Evolutionary conservation across 2,329 filamentous ascomycete species (phyloP).

Genomic region (Hypoxylon sp.): DNA sequence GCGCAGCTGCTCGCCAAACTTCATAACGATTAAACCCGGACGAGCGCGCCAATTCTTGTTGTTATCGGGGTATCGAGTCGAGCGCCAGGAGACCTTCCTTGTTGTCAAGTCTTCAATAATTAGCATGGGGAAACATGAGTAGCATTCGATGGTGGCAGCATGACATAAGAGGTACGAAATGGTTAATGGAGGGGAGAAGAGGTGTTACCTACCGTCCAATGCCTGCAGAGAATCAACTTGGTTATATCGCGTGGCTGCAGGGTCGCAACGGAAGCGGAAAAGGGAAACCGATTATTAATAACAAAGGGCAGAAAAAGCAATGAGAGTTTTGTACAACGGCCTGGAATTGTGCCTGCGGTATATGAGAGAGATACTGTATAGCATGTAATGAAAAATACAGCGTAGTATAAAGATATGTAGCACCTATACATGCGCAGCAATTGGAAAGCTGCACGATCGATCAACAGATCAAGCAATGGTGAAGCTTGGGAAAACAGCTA

Average conservation of each 20-base stretch:
- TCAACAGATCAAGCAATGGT: background rate
- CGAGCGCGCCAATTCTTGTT: slow-evolving; percentile 51
- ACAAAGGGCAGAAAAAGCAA: slow-evolving; percentile 20
- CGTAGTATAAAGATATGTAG: slow-evolving; percentile 11
- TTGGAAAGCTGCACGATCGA: slow-evolving; percentile 18
- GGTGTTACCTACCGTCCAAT: slow-evolving; percentile 24
- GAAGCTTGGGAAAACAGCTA: slow-evolving; percentile 15
- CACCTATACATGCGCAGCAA: slow-evolving; percentile 6
- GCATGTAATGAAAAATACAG: slow-evolving; percentile 30
- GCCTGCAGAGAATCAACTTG: slow-evolving; percentile 17
- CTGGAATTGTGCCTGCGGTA: slow-evolving; percentile 12
- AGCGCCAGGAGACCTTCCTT: slow-evolving; percentile 45
- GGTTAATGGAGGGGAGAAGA: slow-evolving; percentile 19
- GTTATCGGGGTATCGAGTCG: slow-evolving; percentile 34
- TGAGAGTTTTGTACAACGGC: slow-evolving; percentile 8
- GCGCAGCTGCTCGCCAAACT: slow-evolving; percentile 96
- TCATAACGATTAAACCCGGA: slow-evolving; percentile 74
- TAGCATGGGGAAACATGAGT: slow-evolving; percentile 59
- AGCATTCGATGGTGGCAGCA: slow-evolving; percentile 11
- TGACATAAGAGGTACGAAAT: slow-evolving; percentile 34
- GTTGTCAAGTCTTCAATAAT: slow-evolving; percentile 60
- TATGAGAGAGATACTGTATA: slow-evolving; percentile 6
- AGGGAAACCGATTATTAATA: slow-evolving; percentile 15
- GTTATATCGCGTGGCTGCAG: slow-evolving; percentile 27
- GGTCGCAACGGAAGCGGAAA: slow-evolving; percentile 8